A percentile compares a stretch with the other conserved stretches of the same genome.
Conservation (phyloP, 306 rosid genomes). For the Acacia crassicarpa region DNA sequence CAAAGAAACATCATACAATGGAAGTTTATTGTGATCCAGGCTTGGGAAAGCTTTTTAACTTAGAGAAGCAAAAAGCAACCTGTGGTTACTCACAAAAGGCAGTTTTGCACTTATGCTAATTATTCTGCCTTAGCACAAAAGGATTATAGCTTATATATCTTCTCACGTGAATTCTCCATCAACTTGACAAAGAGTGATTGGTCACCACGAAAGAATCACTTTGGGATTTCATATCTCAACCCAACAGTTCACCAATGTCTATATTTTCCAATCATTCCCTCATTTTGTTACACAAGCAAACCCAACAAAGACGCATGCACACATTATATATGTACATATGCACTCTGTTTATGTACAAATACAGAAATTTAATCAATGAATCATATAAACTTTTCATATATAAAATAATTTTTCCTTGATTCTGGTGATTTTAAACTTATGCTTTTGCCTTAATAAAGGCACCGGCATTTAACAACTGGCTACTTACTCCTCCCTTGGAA, state of each 20-base stretch:
- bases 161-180: not conserved
- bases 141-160: not conserved
- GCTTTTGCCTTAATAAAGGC: not conserved
- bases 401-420: not conserved
- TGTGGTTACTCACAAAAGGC: not conserved
- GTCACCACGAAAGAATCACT: not conserved
- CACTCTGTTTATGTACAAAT: not conserved
- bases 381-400: not conserved
- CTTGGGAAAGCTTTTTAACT: not conserved
- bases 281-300: not conserved
- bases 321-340: no score
- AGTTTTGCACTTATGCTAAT: not conserved
- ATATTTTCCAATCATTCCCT: not conserved
- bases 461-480: not conserved
- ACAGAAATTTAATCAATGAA: not conserved
- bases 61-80: not conserved
- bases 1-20: not conserved
- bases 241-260: not conserved
- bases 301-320: not conserved
- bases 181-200: not conserved
- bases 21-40: not conserved
- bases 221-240: not conserved
- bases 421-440: not conserved
- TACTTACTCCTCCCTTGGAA: not conserved
- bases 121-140: not conserved